Percentiles rank a stretch among this genome's conserved stretches.
phyloP scores from a whole-genome alignment of 2,329 filamentous ascomycete genomes.

The Xylaria digitata region DNA sequence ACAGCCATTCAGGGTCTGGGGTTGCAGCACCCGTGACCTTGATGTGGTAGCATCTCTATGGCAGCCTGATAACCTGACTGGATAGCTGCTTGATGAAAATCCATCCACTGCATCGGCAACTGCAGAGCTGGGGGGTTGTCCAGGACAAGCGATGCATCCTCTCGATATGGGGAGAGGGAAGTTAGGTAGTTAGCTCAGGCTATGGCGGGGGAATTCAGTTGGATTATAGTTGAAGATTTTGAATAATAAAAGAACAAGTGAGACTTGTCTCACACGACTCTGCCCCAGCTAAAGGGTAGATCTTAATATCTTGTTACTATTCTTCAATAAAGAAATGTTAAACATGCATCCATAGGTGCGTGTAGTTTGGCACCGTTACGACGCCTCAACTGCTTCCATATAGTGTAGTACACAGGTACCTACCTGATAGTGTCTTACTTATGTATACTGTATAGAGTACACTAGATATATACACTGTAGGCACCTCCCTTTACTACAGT shows the following conservation, averaged over 20 bases:
- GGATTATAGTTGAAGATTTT: conserved; percentile 10
- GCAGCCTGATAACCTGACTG: conserved; percentile 35
- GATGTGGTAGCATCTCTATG: conserved; percentile 30
- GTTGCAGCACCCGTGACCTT: conserved; percentile 38
- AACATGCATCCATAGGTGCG: conserved; percentile 12
- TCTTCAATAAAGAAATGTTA: conserved; percentile 16
- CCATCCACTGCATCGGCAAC: conserved; percentile 30
- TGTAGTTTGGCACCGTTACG: too few species aligned
- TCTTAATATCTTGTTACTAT: background rate
- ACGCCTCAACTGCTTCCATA: too few species aligned
- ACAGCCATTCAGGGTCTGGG: conserved; percentile 34
- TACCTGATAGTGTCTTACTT: too few species aligned
- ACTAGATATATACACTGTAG: background rate
- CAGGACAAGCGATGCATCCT: conserved; percentile 12
- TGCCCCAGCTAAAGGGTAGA: background rate
- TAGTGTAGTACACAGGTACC: too few species aligned
- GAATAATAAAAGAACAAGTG: background rate
- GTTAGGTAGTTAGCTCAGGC: background rate
- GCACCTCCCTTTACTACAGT: too few species aligned
- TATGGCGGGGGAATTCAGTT: background rate
- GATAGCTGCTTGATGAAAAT: conserved; percentile 28
- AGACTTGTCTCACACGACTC: background rate
- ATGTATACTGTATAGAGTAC: conserved; percentile 12
- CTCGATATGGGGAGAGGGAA: background rate
- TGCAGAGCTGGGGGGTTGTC: conserved; percentile 15